A percentile compares a stretch with the other conserved stretches of the same genome.
Conservation (phyloP, 805 yeast genomes). For the Starmerella apicola region DNA sequence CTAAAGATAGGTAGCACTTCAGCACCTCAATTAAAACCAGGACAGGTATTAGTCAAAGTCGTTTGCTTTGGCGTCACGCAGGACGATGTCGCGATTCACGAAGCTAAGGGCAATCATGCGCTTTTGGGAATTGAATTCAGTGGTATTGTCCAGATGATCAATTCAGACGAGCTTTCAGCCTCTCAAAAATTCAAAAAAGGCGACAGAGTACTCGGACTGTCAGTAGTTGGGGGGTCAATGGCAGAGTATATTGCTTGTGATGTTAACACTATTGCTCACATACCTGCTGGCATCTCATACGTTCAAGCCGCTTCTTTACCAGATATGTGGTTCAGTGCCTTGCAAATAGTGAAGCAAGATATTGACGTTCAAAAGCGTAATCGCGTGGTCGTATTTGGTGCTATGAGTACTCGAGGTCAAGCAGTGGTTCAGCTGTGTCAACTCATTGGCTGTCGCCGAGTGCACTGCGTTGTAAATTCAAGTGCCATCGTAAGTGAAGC, state of each 20-base stretch:
- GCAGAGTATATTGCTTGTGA: slow-evolving; percentile 28
- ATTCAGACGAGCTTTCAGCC: neutral
- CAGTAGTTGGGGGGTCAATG: slow-evolving; percentile 28
- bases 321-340: slow-evolving; percentile 30
- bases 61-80: slow-evolving; percentile 28
- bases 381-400: slow-evolving; percentile 27
- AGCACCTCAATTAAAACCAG: slow-evolving; percentile 15
- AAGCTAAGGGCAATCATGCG: neutral
- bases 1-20: slow-evolving; percentile 20
- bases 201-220: slow-evolving; percentile 30
- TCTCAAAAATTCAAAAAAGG: slow-evolving; percentile 21
- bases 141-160: slow-evolving; percentile 23
- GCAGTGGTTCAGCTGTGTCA: slow-evolving; percentile 31
- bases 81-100: slow-evolving; percentile 26
- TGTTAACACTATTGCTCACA: slow-evolving; percentile 18
- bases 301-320: slow-evolving; percentile 27
- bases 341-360: slow-evolving; percentile 25
- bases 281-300: slow-evolving; percentile 22
- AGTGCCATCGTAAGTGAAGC: slow-evolving; percentile 22
- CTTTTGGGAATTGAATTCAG: slow-evolving; percentile 30
- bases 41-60: slow-evolving; percentile 26
- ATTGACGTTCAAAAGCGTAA: slow-evolving; percentile 25
- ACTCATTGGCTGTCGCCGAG: slow-evolving; percentile 26
- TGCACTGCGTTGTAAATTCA: slow-evolving; percentile 25
- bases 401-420: slow-evolving; percentile 28